Evolutionary conservation across 164 flowering plant species (phyloP).

Genomic region (Magnolia sinica): DNA sequence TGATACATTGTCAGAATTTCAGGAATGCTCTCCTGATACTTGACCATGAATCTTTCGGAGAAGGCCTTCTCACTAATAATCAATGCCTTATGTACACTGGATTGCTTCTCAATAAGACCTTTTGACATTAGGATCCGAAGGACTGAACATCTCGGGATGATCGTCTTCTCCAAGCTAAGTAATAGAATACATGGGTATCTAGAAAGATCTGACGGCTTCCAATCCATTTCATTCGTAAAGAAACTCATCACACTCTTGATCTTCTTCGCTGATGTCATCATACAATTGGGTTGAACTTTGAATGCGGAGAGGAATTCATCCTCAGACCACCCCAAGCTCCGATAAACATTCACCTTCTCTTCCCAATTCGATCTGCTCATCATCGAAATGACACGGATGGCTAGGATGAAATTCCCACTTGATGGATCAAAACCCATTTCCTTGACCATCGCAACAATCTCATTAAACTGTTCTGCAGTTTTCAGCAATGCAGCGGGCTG

Average conservation of each 20-base stretch:
- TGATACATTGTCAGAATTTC: background rate
- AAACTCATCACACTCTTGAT: background rate
- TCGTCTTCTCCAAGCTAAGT: slow-evolving; percentile 4
- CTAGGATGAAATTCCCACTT: background rate
- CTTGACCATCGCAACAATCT: slow-evolving; percentile 1
- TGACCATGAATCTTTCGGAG: background rate
- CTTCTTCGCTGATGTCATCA: slow-evolving; percentile 1
- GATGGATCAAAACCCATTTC: background rate
- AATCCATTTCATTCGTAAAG: background rate
- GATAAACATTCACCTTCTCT: background rate
- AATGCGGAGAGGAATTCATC: background rate
- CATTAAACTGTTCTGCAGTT: slow-evolving; percentile 1
- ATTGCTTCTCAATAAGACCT: background rate
- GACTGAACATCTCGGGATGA: background rate
- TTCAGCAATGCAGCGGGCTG: background rate
- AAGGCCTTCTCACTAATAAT: background rate
- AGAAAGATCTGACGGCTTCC: background rate
- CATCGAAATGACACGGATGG: background rate
- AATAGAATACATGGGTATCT: background rate
- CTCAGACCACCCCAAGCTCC: slow-evolving; percentile 5
- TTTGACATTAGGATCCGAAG: background rate
- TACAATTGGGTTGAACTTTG: background rate
- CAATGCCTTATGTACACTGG: background rate
- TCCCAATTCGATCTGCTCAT: background rate
- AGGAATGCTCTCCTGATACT: slow-evolving; percentile 1